Evolutionary conservation across 352 stramenopile species (phyloP), one percentile per base, ranked within the genome.

Genomic region (Pythium brachiatum): DNA sequence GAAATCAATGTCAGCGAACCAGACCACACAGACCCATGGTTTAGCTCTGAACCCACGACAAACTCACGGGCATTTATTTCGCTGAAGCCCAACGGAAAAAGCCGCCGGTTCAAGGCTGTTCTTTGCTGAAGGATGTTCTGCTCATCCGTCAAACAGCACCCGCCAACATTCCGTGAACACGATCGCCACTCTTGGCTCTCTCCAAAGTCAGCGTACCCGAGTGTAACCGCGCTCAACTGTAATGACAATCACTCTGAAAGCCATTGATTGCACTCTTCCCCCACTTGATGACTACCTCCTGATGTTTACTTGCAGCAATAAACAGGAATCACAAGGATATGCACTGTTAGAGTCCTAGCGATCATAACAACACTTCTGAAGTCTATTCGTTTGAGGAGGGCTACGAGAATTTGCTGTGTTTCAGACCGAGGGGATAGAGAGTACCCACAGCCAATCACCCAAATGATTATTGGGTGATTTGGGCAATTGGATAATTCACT

Each of bases 101-200:
- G 44, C 44, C 23, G 29, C 34, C 54, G 47, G 47, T 38, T 31
- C 57, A 64, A n/a, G 57, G 47, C 46, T 32, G 43, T 55, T 62
- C 56, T 62, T 38, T 62, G 43, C 43, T 39, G 46, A 53, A 64
- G 36, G 41, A 31, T 60, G 20, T 52, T 56, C 36, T 15, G 15
- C 47, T 50, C 29, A 41, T 36, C 56, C 34, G 32, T 38, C 46
- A 50, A 62, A 31, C 32, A 16, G 51, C 48, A 60, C 39, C 50
- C 59, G 31, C 59, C 48, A 60, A 29, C 59, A 66, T 60, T 66
- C 59, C 27, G 29, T 48, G 15, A 53, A 55, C 55, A 21, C 21
- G 21, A 53, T 26, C 29, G 46, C 46, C 56, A 55, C 27, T 48
- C 16, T 34, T 7, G 9, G 8, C 7, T 48, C 21, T 21, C 36